Percentiles rank a stretch among this genome's conserved stretches.
These are phyloP conservation scores for Scedosporium aurantiacum DNA, from an alignment of 2,329 filamentous ascomycete species.

Conservation along the genomic window DNA sequence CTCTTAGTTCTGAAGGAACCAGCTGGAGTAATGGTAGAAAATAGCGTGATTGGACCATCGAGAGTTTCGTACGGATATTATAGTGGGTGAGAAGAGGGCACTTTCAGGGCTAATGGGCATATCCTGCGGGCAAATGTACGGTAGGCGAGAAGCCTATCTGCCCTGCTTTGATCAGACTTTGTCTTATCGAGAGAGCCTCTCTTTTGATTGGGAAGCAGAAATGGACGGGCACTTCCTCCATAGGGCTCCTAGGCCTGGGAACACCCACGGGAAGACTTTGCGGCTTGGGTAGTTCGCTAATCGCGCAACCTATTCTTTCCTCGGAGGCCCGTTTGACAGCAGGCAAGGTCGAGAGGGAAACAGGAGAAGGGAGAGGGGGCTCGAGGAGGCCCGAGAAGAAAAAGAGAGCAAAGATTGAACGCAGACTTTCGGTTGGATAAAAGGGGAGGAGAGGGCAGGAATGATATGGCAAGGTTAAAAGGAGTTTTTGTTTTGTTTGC, in stretches of 20 bases:
- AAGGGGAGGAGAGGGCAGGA: background rate
- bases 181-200: background rate
- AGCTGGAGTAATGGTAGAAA: background rate
- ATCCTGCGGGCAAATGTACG: background rate
- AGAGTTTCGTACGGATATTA: background rate
- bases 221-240: background rate
- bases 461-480: background rate
- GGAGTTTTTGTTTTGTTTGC: background rate
- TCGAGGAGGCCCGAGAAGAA: slow-evolving; percentile 3
- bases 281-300: background rate
- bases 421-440: background rate
- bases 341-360: background rate
- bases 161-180: background rate
- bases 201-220: background rate
- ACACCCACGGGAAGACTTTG: background rate
- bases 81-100: background rate
- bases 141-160: background rate
- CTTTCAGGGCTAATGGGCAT: background rate
- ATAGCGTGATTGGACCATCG: background rate
- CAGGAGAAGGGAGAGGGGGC: background rate
- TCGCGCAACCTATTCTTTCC: background rate
- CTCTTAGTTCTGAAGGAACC: too few species aligned
- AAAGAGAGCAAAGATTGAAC: slow-evolving; percentile 5
- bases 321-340: background rate
- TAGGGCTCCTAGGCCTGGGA: background rate